These are phyloP conservation scores for Coniochaeta hoffmannii DNA, from an alignment of 2,329 filamentous ascomycete genomes.

Conservation along the genomic window DNA sequence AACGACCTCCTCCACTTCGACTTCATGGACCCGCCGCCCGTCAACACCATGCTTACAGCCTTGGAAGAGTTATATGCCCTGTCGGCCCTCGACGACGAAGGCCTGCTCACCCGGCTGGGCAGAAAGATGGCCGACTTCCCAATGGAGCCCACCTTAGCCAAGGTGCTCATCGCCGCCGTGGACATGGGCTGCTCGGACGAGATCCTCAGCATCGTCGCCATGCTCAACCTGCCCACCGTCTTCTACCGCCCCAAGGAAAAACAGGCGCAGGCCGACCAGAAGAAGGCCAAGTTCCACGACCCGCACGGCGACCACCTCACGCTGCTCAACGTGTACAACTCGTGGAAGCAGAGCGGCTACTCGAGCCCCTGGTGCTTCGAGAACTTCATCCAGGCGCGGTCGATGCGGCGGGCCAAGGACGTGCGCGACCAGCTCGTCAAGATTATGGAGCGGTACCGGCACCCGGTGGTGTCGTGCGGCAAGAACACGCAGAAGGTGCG, in stretches of 20 bases:
- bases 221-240: conserved; percentile 79
- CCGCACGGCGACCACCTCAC: conserved; percentile 91
- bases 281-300: conserved; percentile 96
- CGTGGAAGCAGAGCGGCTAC: conserved; percentile 83
- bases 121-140: conserved; percentile 98
- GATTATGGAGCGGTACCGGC: conserved; percentile 89
- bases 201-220: conserved; percentile 86
- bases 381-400: conserved; percentile 91
- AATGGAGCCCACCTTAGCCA: conserved; percentile 90
- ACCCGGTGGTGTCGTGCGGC: conserved; percentile 76
- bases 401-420: conserved; percentile 83
- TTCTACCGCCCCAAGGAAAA: conserved; percentile 98
- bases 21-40: conserved; percentile 97
- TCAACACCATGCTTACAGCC: conserved; percentile 95
- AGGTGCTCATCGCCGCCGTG: conserved; percentile 80
- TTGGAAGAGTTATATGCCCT: conserved; percentile 92
- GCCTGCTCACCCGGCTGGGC: conserved; percentile 81
- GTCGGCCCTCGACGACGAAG: conserved; percentile 89
- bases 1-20: conserved; percentile 96
- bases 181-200: conserved; percentile 89
- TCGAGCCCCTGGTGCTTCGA: conserved; percentile 92
- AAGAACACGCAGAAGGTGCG: conserved; percentile 81
- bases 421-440: conserved; percentile 85
- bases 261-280: conserved; percentile 91
- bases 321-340: conserved; percentile 91